Base-by-base conservation (phyloP, 495 filamentous ascomycete species). In the Penicillium egyptiacum region DNA sequence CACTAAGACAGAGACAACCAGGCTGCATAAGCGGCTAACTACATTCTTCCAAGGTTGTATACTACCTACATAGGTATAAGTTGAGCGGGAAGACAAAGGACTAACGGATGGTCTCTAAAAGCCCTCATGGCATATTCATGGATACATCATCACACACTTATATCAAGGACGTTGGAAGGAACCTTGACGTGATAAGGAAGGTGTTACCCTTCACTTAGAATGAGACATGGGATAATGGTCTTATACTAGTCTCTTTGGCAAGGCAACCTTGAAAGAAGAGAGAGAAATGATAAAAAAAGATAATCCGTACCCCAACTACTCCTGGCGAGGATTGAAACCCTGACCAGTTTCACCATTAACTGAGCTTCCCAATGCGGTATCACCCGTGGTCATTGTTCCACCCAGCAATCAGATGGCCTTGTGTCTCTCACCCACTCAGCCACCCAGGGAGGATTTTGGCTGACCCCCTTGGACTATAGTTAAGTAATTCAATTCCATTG, bases 351-450 rank as follows among this genome's bases (percentile, higher is more conserved):
- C 45, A 17, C 45, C 26, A 28, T 48, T 26, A 4, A 25, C 43
- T 48, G 25, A 20, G 28, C 2, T 48, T 33, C 45, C 45, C 16
- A 30, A 48, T 48, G 45, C 45, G 28, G 45, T 48, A 20, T 47
- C 44, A 47, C 25, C 44, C 26, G 25, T 30, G 25, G 0, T 47
- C 44, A 30, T 17, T 28, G 16, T 11, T 30, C 10, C 5, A 31
- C 28, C 10, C 25, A 48, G 23, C 28, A 48, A 48, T 33, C 46
- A 31, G 46, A 26, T 17, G 16, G 5, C 46, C 23, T 48, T n/a
- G 46, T 48, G 46, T 48, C 46, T 31, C 26, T 48, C 46, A 48
- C 46, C 46, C 28, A 48, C 46, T 31, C 46, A 28, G 46, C 46
- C n/a, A 48, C 17, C 46, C n/a, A 26, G 43, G 46, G 46, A 48